Evolutionary conservation across 2,329 filamentous ascomycete species (phyloP).

Genomic region (Talaromyces pinophilus): DNA sequence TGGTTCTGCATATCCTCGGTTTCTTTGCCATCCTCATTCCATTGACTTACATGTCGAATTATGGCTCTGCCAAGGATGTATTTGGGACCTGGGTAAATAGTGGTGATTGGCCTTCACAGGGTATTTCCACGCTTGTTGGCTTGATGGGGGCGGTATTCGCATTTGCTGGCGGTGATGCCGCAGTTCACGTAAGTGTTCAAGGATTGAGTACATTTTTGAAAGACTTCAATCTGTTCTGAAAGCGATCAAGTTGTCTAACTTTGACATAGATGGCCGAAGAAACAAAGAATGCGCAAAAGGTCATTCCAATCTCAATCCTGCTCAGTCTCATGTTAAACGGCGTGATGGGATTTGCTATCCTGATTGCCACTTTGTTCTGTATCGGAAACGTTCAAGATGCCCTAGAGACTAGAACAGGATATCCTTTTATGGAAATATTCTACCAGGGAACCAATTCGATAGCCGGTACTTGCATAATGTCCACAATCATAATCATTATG

Average conservation of each 20-base stretch:
- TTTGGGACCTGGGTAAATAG: conserved; percentile 29
- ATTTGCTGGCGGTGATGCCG: conserved; percentile 31
- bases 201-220: neutral
- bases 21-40: conserved; percentile 22
- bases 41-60: conserved; percentile 19
- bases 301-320: conserved; percentile 42
- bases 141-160: conserved; percentile 28
- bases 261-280: conserved; percentile 42
- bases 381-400: conserved; percentile 38
- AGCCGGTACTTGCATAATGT: conserved; percentile 34
- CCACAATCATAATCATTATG: conserved; percentile 37
- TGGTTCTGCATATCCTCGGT: conserved; percentile 18
- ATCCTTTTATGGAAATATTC: conserved; percentile 48
- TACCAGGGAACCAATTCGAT: conserved; percentile 46
- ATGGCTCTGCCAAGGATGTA: conserved; percentile 26
- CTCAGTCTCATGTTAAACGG: conserved; percentile 40
- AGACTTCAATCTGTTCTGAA: neutral
- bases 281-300: conserved; percentile 38
- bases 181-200: conserved; percentile 29
- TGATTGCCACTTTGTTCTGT: conserved; percentile 39
- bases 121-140: conserved; percentile 32
- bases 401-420: conserved; percentile 36
- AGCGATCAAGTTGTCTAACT: conserved; percentile 20
- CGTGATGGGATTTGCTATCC: conserved; percentile 38
- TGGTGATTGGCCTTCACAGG: conserved; percentile 29